A percentile compares a stretch with the other conserved stretches of the same genome.
phyloP scores from a whole-genome alignment of 495 filamentous ascomycete genomes.

The Alectoria sarmentosa region DNA sequence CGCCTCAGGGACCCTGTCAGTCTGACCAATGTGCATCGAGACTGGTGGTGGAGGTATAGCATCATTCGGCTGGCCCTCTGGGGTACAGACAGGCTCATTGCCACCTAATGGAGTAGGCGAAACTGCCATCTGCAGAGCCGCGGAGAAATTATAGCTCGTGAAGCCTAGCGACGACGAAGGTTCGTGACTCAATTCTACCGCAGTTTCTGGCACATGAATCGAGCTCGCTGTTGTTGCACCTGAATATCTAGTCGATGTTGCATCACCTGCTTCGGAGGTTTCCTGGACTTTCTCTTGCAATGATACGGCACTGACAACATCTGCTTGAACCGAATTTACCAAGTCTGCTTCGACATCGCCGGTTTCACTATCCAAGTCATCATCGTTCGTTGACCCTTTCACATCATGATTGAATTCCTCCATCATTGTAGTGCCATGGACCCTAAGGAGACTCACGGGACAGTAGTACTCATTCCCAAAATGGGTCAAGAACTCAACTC shows the following conservation, averaged over 20 bases:
- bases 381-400: slow-evolving; percentile 53
- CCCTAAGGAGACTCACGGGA: slow-evolving; percentile 78
- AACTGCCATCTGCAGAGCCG: background rate
- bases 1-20: background rate
- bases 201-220: background rate
- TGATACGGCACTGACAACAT: slow-evolving; percentile 24
- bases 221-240: background rate
- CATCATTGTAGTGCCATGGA: slow-evolving; percentile 96
- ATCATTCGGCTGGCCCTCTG: background rate
- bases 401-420: slow-evolving; percentile 78
- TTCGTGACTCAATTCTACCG: background rate
- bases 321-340: slow-evolving; percentile 22
- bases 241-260: background rate
- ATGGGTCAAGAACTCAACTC: slow-evolving; percentile 85
- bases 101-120: background rate
- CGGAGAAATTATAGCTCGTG: slow-evolving; percentile 1
- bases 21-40: background rate
- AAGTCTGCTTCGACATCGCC: slow-evolving; percentile 34
- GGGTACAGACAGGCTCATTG: background rate
- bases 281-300: slow-evolving; percentile 5
- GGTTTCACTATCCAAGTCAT: slow-evolving; percentile 43
- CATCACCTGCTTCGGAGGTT: background rate
- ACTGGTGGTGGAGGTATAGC: background rate
- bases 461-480: slow-evolving; percentile 97
- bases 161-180: background rate